Percentiles rank a stretch among this genome's conserved stretches.
Evolutionary conservation across 164 flowering plant species (phyloP).

Genomic region (Macadamia integrifolia): DNA sequence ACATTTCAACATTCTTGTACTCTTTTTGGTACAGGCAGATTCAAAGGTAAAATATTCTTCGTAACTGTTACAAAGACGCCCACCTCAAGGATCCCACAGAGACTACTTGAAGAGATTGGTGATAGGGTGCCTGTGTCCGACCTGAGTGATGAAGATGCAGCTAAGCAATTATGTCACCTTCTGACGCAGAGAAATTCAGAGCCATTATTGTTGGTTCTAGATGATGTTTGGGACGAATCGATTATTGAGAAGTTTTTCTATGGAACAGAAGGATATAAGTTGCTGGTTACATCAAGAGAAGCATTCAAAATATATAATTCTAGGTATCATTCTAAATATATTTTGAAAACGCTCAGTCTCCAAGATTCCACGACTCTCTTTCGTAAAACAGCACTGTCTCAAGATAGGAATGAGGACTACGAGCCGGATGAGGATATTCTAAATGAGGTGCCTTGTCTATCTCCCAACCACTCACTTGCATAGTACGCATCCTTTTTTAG

Average conservation of each 20-base stretch:
- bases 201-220: constrained; percentile 29
- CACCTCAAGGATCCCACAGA: constrained; percentile 11
- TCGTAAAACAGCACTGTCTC: constrained; percentile 18
- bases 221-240: constrained; percentile 37
- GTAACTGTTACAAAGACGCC: constrained; percentile 18
- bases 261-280: constrained; percentile 16
- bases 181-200: constrained; percentile 12
- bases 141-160: constrained; percentile 24
- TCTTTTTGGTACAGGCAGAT: constrained; percentile 7
- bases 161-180: constrained; percentile 12
- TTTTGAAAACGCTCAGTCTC: constrained; percentile 20
- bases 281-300: constrained; percentile 47
- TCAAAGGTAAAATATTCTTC: constrained; percentile 13
- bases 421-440: constrained; percentile 19
- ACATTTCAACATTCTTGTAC: no score
- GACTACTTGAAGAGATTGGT: constrained; percentile 6
- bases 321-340: constrained; percentile 16
- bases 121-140: background rate
- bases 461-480: background rate
- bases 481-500: background rate
- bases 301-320: constrained; percentile 23
- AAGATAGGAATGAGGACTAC: constrained; percentile 6
- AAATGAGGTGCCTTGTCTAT: constrained; percentile 9
- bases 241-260: constrained; percentile 21
- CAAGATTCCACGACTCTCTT: constrained; percentile 36